phyloP scores from a whole-genome alignment of 331 rosid species.

The Ulmus americana region DNA sequence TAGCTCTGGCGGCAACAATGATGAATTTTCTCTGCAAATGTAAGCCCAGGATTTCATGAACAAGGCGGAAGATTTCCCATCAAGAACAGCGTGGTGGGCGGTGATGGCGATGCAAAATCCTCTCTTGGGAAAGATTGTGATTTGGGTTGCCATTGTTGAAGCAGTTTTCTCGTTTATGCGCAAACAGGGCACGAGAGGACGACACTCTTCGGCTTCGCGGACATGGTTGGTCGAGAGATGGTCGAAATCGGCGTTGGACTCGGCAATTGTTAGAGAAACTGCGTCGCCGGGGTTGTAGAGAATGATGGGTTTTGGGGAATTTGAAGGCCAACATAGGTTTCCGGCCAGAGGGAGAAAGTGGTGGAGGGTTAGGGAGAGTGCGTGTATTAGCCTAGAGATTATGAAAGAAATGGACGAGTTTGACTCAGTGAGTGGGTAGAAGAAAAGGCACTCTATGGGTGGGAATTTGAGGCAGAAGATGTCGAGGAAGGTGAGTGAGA shows the following conservation, averaged over 20 bases:
- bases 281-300: conserved; percentile 24
- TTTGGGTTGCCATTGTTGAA: conserved; percentile 32
- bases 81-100: conserved; percentile 46
- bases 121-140: conserved; percentile 36
- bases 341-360: conserved; percentile 30
- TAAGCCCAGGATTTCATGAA: conserved; percentile 50
- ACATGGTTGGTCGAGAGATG: conserved; percentile 22
- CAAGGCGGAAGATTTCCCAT: conserved; percentile 34
- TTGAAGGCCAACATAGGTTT: conserved; percentile 26
- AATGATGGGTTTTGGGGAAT: conserved; percentile 22
- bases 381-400: conserved; percentile 33
- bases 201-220: conserved; percentile 24
- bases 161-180: conserved; percentile 30
- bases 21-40: conserved; percentile 3
- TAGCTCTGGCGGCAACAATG: conserved; percentile 5
- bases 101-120: conserved; percentile 41
- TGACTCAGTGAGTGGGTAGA: conserved; percentile 20
- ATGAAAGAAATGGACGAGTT: not conserved
- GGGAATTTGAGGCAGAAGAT: conserved; percentile 33
- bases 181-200: conserved; percentile 34
- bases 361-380: conserved; percentile 30
- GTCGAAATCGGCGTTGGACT: conserved; percentile 36
- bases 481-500: conserved; percentile 39
- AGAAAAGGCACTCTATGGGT: conserved; percentile 40
- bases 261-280: conserved; percentile 31